Evolutionary conservation across 768 basidiomycete species (phyloP).

Genomic region (Lanmaoa pseudosensibilis): DNA sequence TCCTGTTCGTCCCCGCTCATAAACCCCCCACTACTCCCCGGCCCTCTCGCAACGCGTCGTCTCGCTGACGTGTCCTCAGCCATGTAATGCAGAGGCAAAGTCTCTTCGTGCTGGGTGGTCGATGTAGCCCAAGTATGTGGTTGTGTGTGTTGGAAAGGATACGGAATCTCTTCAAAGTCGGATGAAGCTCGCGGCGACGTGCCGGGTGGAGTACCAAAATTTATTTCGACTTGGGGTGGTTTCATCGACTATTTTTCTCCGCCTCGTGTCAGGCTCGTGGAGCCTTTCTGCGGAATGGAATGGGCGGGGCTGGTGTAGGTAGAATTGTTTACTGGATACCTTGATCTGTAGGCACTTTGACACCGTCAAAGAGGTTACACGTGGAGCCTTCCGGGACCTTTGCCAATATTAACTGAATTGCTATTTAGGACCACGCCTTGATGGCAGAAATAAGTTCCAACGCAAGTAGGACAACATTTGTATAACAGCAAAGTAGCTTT

Average conservation of each 20-base stretch:
- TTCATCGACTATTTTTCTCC: conserved; percentile 46
- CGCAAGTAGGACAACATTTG: conserved; percentile 11
- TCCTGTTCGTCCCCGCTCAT: conserved; percentile 30
- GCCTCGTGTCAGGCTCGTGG: conserved; percentile 9
- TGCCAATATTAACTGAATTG: conserved; percentile 1
- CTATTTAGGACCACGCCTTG: neutral
- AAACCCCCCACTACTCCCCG: conserved; percentile 33
- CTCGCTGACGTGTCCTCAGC: conserved; percentile 48
- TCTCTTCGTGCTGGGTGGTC: conserved; percentile 35
- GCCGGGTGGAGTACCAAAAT: conserved; percentile 61
- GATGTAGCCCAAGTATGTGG: conserved; percentile 30
- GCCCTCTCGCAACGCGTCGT: conserved; percentile 42
- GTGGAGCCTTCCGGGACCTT: conserved; percentile 5
- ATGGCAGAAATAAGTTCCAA: neutral
- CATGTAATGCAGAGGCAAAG: conserved; percentile 55
- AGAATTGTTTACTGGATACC: neutral
- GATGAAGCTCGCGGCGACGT: conserved; percentile 51
- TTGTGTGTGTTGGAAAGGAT: conserved; percentile 45
- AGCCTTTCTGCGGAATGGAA: neutral
- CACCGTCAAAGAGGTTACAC: neutral
- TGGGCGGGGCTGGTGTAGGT: neutral
- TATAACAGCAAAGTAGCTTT: conserved; percentile 16
- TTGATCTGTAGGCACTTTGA: neutral
- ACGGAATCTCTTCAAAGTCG: conserved; percentile 71
- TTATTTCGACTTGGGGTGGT: conserved; percentile 66